Evolutionary conservation across 2,329 filamentous ascomycete genomes (phyloP).

Genomic region (Ophiostoma himal-ulmi): DNA sequence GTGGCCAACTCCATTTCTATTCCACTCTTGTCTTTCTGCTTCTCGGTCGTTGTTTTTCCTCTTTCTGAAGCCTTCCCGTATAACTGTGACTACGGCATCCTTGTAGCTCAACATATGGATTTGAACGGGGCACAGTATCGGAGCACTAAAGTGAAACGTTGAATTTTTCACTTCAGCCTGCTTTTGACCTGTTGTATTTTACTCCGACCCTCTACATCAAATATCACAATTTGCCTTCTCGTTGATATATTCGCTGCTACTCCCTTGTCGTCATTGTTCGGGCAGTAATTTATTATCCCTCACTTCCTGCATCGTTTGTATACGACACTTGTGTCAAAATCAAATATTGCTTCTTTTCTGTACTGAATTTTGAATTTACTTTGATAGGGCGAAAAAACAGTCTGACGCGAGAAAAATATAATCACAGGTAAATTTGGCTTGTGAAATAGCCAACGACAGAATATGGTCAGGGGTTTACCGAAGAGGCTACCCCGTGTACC

Average conservation of each 20-base stretch:
- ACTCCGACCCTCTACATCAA: not conserved
- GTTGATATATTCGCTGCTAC: constrained; percentile 15
- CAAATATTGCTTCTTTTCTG: not conserved
- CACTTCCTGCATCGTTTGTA: not conserved
- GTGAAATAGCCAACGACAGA: not conserved
- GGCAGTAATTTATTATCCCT: not conserved
- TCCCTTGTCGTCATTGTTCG: not conserved
- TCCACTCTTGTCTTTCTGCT: not conserved
- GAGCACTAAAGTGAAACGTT: not conserved
- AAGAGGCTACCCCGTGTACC: not conserved
- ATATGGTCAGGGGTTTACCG: not conserved
- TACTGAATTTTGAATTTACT: no score
- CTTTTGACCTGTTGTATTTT: not conserved
- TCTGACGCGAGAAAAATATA: not conserved
- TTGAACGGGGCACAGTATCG: not conserved
- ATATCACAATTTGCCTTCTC: constrained; percentile 12
- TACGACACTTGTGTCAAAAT: not conserved
- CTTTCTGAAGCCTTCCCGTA: not conserved
- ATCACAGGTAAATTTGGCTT: not conserved
- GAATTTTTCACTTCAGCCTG: constrained; percentile 1
- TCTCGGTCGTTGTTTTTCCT: constrained; percentile 16
- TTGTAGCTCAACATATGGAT: not conserved
- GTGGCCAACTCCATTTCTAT: not conserved
- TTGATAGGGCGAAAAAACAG: not conserved
- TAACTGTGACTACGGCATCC: constrained; percentile 1